These are phyloP conservation scores for Amanita pallidorosea DNA, from an alignment of 768 basidiomycete species.

Conservation along the genomic window DNA sequence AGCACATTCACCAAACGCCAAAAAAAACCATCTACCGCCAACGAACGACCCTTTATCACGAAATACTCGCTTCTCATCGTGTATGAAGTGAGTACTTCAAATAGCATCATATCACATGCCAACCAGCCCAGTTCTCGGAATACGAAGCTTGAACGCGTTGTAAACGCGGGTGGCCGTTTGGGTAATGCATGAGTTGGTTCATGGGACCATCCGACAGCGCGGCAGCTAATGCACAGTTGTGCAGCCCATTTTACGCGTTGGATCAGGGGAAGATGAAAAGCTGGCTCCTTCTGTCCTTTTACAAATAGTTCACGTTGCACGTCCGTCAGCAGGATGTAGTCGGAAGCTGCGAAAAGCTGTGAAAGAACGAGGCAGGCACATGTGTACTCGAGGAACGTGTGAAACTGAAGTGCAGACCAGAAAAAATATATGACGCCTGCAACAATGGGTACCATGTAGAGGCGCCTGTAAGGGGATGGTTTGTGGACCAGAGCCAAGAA, in stretches of 20 bases:
- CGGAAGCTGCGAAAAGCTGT: conserved; percentile 4
- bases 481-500: conserved; percentile 4
- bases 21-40: conserved; percentile 6
- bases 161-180: conserved; percentile 9
- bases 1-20: conserved; percentile 10
- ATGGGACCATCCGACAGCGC: conserved; percentile 25
- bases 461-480: conserved; percentile 8
- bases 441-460: conserved; percentile 8
- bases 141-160: conserved; percentile 16
- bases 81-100: conserved; percentile 12
- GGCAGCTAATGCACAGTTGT: conserved; percentile 16
- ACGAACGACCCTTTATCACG: conserved; percentile 7
- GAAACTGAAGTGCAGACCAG: not conserved
- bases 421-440: conserved; percentile 7
- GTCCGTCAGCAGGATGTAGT: conserved; percentile 8
- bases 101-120: conserved; percentile 11
- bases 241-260: conserved; percentile 18
- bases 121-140: not conserved
- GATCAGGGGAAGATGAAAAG: conserved; percentile 4
- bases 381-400: conserved; percentile 6
- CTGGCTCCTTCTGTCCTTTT: conserved; percentile 2
- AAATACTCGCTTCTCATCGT: conserved; percentile 7
- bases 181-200: conserved; percentile 13
- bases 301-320: conserved; percentile 6
- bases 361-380: conserved; percentile 6